Evolutionary conservation across 2,329 filamentous ascomycete species (phyloP), one percentile per base, ranked within the genome.

Genomic region (Dothistroma septosporum): DNA sequence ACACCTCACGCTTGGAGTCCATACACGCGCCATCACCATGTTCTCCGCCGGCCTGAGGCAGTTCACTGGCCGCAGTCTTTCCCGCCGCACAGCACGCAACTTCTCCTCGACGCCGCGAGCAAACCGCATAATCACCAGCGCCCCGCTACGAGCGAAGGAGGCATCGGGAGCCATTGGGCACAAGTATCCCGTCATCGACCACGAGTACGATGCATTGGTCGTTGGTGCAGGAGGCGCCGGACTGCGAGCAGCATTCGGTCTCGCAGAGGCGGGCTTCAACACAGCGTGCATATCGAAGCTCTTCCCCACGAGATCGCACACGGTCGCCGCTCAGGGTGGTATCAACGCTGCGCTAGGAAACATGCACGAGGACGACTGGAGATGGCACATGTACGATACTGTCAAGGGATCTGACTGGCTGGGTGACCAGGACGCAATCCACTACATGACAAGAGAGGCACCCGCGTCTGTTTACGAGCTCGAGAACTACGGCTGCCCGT

Each of bases 351-450:
- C 90, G 55, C 83, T 94, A 59, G 90, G 90, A 74, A 96, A 96
- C 82, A 97, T 97, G 92, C 92, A 96, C 83, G 86, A 93, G 82
- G 92, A 97, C 74, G 92, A 97, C 81, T 97, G 92, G 92, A 87
- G 92, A 83, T 97, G 92, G 92, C 92, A 97, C 81, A 97, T 97
- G 92, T 97, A 97, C 83, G 92, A 97, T 78, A 97, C 92, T 48
- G 92, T 97, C 76, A 97, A 97, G 83, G 92, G 92, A 68, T 96
- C 91, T 68, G 92, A 97, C 82, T 97, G 92, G 92, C 86, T 97
- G 55, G 92, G 92, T 77, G 92, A 97, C 78, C 92, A 97, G 79
- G 92, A 97, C 76, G 92, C 92, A 67, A 97, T 97, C 75, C 92
- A 97, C 80, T 97, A 97, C 82, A 97, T 97, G 92, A 97, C 92